Evolutionary conservation across 257 asterid species (phyloP).

Genomic region (Primulina huaijiensis): DNA sequence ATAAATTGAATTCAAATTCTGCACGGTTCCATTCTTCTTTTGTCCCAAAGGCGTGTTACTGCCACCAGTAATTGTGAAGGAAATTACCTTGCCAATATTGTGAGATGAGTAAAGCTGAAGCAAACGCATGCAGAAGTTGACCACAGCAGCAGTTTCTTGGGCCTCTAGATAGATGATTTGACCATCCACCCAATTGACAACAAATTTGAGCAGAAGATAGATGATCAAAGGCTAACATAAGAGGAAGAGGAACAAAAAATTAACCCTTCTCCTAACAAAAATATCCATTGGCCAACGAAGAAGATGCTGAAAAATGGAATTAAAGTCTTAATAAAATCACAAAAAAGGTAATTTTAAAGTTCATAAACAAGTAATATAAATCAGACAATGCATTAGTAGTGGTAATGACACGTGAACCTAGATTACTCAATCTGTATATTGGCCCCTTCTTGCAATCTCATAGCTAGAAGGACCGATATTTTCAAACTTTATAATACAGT

Average conservation of each 20-base stretch:
- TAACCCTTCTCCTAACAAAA: constrained; percentile 11
- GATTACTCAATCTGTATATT: too few relatives aligned
- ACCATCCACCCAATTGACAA: constrained; percentile 90
- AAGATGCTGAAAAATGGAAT: neutral
- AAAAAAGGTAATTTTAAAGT: neutral
- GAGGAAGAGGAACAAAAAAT: constrained; percentile 20
- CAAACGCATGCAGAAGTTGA: constrained; percentile 80
- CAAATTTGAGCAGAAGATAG: constrained; percentile 90
- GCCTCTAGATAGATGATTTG: constrained; percentile 91
- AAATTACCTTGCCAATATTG: constrained; percentile 89
- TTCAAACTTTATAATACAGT: too few relatives aligned
- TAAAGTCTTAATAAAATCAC: constrained; percentile 2
- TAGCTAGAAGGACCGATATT: too few relatives aligned
- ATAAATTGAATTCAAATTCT: constrained; percentile 1
- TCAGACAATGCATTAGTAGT: neutral
- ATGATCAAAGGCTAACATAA: constrained; percentile 60
- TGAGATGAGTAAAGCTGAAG: constrained; percentile 90
- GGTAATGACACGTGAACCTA: too few relatives aligned
- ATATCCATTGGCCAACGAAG: neutral
- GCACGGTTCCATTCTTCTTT: constrained; percentile 9
- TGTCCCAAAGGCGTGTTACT: constrained; percentile 9
- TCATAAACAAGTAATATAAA: constrained; percentile 4
- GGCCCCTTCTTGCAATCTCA: too few relatives aligned
- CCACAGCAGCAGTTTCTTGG: constrained; percentile 81
- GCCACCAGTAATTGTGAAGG: neutral